Base-by-base conservation (phyloP, 1,139 yeast genomes). In the Tardiomyces blankii region DNA sequence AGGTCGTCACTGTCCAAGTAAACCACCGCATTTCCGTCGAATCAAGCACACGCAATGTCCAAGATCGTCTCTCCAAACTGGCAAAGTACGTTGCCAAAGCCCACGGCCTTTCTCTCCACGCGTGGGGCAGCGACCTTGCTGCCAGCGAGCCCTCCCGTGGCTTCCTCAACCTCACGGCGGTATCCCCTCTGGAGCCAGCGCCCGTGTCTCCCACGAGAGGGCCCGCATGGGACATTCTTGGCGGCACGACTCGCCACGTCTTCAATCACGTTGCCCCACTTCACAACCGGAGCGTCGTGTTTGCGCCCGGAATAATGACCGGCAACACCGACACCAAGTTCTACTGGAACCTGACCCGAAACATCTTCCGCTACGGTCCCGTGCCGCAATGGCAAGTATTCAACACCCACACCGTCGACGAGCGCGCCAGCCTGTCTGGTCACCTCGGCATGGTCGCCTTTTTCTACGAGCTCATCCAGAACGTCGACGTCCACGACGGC, bases 241-340 rank as follows among this genome's bases (percentile, higher is more conserved):
- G 76, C 0, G 85, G 86, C 2, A 67, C 82, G 2, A 69, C 78
- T 46, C 68, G 78, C 40, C 74, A 76, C 53, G 66, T 79, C 41
- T 79, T 70, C 55, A 82, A 77, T 53, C 73, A 77, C 46, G 74
- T 72, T 51, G 67, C 43, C 69, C 35, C 14, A 6, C 13, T 12
- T 46, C 42, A 33, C 11, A 13, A 4, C 25, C 25, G 25, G 7
- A 7, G 7, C 25, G 41, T 48, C 7, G 48, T 77, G 28, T 68
- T 82, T 44, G 68, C 88, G 1, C 93, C 95, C 11, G 68, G 76
- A 18, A 59, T 84, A 44, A 75, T 83, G 77, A 73, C 85, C 5
- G 95, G 85, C 28, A 87, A 86, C 63, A 87, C 96, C 2, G 96
- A 87, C 61, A 86, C 95, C 8, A 75, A 77, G 59, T 75, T 77